A percentile compares a stretch with the other conserved stretches of the same genome.
These are phyloP conservation scores for Stentor coeruleus DNA, from an alignment of 73 alveolate species.

Conservation along the genomic window DNA sequence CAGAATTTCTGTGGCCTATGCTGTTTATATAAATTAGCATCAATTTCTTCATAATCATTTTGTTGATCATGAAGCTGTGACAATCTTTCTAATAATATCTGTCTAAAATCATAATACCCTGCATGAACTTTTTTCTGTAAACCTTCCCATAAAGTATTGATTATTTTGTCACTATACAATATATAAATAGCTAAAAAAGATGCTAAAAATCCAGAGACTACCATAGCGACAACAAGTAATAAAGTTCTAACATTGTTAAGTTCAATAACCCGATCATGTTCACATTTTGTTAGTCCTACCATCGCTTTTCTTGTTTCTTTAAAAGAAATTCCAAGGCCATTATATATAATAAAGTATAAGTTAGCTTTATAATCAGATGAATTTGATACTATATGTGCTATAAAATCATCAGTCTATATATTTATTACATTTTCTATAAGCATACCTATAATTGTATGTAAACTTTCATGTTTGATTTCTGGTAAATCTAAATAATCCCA, in stretches of 20 bases:
- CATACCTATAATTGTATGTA: neutral
- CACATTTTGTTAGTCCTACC: neutral
- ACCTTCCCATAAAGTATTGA: neutral
- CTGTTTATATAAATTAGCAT: no score
- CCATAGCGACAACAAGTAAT: neutral
- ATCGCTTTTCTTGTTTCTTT: neutral
- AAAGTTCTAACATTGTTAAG: neutral
- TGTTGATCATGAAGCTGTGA: neutral
- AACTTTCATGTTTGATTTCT: neutral
- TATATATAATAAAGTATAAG: no score
- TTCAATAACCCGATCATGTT: neutral
- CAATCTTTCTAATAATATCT: neutral
- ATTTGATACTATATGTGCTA: no score
- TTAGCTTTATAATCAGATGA: neutral
- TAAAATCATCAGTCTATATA: no score
- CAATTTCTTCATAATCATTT: neutral
- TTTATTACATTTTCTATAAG: neutral
- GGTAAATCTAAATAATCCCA: neutral
- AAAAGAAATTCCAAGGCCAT: neutral
- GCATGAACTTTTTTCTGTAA: neutral
- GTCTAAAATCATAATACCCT: neutral
- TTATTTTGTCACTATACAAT: neutral
- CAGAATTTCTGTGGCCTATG: neutral
- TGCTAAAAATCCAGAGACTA: neutral
- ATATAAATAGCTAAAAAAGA: neutral